Evolutionary conservation across 1,139 yeast species (phyloP).

Genomic region (Kodamaea derodonti): DNA sequence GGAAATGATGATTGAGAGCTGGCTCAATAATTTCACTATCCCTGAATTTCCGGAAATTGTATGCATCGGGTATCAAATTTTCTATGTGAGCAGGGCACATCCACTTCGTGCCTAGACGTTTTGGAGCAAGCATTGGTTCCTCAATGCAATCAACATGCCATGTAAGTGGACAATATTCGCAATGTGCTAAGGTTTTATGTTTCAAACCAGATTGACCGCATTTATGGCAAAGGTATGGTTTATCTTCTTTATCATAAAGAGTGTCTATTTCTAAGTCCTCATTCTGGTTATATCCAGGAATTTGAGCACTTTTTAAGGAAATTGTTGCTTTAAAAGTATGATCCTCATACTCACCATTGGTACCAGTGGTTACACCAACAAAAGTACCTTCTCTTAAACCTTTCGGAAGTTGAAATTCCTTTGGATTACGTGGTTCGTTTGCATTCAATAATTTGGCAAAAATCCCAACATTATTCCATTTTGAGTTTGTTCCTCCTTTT

Average conservation of each 20-base stretch:
- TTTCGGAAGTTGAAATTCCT: conserved; percentile 69
- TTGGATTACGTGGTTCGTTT: conserved; percentile 60
- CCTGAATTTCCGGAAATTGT: conserved; percentile 43
- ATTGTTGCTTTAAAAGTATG: conserved; percentile 51
- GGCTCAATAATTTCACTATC: conserved; percentile 55
- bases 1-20: conserved; percentile 32
- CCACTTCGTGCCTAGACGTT: conserved; percentile 83
- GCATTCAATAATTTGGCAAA: conserved; percentile 65
- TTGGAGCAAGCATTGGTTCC: conserved; percentile 73
- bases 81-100: conserved; percentile 88
- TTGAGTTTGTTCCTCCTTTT: conserved; percentile 21
- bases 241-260: conserved; percentile 61
- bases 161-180: conserved; percentile 82
- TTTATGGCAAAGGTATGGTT: conserved; percentile 65
- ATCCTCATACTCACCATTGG: conserved; percentile 69
- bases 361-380: conserved; percentile 65
- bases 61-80: conserved; percentile 37
- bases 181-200: conserved; percentile 54
- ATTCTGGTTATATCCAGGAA: conserved; percentile 35
- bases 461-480: conserved; percentile 31
- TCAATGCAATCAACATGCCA: conserved; percentile 92
- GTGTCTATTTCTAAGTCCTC: conserved; percentile 60
- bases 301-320: conserved; percentile 37
- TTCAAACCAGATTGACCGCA: conserved; percentile 71
- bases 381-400: conserved; percentile 65